Base-by-base conservation (phyloP, 441 rosid species). In the Bruguiera hainesii region DNA sequence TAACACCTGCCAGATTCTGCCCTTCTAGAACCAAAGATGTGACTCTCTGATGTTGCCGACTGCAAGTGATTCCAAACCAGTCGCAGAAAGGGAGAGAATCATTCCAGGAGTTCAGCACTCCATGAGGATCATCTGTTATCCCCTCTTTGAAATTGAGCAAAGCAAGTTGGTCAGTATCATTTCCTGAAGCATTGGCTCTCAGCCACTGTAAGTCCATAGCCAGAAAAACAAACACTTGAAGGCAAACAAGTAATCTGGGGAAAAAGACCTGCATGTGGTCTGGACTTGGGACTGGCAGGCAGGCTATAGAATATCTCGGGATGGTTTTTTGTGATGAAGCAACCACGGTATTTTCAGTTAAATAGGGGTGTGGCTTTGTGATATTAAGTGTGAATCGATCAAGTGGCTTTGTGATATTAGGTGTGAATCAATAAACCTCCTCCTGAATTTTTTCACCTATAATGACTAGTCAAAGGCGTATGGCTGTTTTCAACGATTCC, bases 71-170 rank as follows among this genome's bases (percentile, higher is more conserved):
- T 20, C 70, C 70, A 26, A 5, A 58, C 63, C 70, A 66, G 20
- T 46, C 39, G 70, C 70, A 66, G 5, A 66, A 39, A 8, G 20
- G 70, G 56, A 23, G 16, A 11, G 70, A 56, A 42, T 11, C 39
- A 16, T 66, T 66, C 69, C 69, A 66, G 4, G 69, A 66, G 69
- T 25, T 66, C 4, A 66, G 25, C 9, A 39, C 50, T 15, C 35
- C 33, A 19, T 7, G n/a, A 23, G 61, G 61, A 25, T 66, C 61
- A 18, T 8, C 26, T 7, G 52, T 35, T 37, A 66, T 66, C 16
- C 51, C 37, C 11, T 66, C 49, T 55, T 37, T 66, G 69, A 66
- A 66, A 10, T 56, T 39, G 49, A 66, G 31, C 61, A 66, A 33
- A 7, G 69, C 61, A 56, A 66, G 61, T n/a, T 29, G 10, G 7